These are phyloP conservation scores for Camillea tinctor DNA, from an alignment of 2,329 filamentous ascomycete species.

Conservation along the genomic window DNA sequence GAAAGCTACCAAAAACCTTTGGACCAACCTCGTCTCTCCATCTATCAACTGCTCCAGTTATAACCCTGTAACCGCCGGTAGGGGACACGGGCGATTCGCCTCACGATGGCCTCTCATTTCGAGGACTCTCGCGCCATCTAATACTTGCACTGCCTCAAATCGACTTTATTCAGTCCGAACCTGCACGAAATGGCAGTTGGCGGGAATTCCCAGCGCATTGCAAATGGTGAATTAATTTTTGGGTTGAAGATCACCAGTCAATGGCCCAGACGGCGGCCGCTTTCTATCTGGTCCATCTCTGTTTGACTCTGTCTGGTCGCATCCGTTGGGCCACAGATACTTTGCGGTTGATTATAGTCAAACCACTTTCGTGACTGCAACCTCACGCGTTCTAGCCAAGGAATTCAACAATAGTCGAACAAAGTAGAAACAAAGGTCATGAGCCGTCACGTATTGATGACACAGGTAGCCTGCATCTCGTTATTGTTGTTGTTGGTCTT, in stretches of 20 bases:
- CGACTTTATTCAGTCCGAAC: neutral
- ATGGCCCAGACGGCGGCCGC: conserved; percentile 13
- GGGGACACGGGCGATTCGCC: conserved; percentile 27
- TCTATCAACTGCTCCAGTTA: conserved; percentile 33
- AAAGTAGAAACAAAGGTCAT: conserved; percentile 29
- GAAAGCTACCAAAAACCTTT: conserved; percentile 14
- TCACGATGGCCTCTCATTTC: conserved; percentile 35
- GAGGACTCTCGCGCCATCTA: conserved; percentile 18
- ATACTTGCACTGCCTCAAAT: conserved; percentile 33
- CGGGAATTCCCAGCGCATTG: neutral
- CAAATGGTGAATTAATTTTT: conserved; percentile 13
- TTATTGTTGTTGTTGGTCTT: conserved; percentile 17
- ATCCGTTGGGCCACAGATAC: conserved; percentile 28
- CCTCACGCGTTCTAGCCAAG: conserved; percentile 15
- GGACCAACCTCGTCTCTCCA: conserved; percentile 20
- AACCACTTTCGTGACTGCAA: conserved; percentile 15
- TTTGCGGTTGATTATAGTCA: conserved; percentile 12
- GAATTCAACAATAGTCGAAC: conserved; percentile 20
- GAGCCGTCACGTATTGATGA: conserved; percentile 14
- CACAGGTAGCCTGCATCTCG: conserved; percentile 14
- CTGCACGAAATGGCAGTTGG: neutral
- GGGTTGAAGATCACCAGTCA: conserved; percentile 22
- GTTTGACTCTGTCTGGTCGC: conserved; percentile 18
- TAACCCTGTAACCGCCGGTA: conserved; percentile 25
- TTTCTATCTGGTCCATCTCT: conserved; percentile 19